Evolutionary conservation across 345 rosid species (phyloP).

Genomic region (Eucalyptus sp.): DNA sequence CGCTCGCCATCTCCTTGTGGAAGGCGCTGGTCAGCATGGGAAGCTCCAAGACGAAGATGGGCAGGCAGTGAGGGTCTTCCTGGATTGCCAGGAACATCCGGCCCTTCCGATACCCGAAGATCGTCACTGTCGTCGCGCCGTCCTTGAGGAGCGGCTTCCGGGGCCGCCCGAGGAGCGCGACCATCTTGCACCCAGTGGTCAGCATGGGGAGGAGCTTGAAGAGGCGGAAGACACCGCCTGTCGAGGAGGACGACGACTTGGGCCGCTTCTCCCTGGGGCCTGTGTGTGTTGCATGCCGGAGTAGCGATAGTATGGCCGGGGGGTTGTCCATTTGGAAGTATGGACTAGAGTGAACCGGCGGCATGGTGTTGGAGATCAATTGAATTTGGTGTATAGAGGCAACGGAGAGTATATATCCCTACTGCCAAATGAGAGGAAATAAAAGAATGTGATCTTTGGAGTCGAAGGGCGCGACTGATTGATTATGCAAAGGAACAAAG

Average conservation of each 20-base stretch:
- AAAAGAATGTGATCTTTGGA: neutral
- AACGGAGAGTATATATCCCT: neutral
- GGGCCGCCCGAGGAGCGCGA: constrained; percentile 58
- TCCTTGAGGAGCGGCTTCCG: constrained; percentile 71
- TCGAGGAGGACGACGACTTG: constrained; percentile 20
- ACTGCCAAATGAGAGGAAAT: neutral
- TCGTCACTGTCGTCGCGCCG: constrained; percentile 69
- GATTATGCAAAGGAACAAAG: neutral
- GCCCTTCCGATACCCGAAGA: constrained; percentile 85
- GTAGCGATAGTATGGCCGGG: constrained; percentile 59
- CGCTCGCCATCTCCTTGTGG: constrained; percentile 94
- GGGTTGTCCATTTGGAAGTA: constrained; percentile 65
- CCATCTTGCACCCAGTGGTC: constrained; percentile 97
- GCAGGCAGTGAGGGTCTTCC: constrained; percentile 85
- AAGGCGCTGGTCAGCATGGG: constrained; percentile 60
- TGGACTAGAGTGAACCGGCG: constrained; percentile 74
- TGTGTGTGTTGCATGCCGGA: constrained; percentile 27
- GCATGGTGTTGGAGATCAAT: neutral
- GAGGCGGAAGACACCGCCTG: constrained; percentile 62
- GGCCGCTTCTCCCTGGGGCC: constrained; percentile 22
- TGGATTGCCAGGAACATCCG: constrained; percentile 74
- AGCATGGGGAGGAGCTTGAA: constrained; percentile 93
- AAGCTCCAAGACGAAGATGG: constrained; percentile 73
- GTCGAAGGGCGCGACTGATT: neutral
- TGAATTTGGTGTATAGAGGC: neutral